phyloP scores from a whole-genome alignment of 768 basidiomycete species.

The Calocera cornea region DNA sequence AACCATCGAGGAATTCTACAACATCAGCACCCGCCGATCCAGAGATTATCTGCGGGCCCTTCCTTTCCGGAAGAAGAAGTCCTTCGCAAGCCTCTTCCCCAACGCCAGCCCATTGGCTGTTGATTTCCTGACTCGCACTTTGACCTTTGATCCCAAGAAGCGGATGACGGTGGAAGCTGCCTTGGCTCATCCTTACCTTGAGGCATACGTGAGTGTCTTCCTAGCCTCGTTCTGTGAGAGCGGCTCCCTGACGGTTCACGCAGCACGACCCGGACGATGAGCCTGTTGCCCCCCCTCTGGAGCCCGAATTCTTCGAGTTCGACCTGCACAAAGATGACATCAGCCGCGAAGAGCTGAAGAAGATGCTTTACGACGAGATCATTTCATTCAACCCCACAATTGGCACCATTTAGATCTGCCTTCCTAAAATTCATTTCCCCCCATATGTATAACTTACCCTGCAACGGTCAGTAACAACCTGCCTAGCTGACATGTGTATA shows the following conservation, averaged over 20 bases:
- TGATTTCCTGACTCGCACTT: conserved; percentile 64
- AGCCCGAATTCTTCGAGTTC: conserved; percentile 73
- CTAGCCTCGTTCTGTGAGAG: neutral
- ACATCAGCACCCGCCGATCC: conserved; percentile 65
- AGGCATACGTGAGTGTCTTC: conserved; percentile 33
- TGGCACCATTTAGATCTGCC: neutral
- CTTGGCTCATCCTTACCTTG: conserved; percentile 77
- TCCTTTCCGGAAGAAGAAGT: conserved; percentile 70
- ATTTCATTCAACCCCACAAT: conserved; percentile 5
- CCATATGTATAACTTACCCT: neutral
- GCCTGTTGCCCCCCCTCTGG: conserved; percentile 60
- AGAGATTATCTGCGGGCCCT: conserved; percentile 81
- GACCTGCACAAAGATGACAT: conserved; percentile 31
- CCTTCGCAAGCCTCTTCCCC: conserved; percentile 56
- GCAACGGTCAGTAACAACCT: neutral
- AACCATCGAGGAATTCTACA: conserved; percentile 87
- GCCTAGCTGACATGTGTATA: neutral
- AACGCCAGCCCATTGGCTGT: conserved; percentile 58
- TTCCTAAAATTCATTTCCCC: neutral
- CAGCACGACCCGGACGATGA: conserved; percentile 82
- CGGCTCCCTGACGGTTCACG: neutral
- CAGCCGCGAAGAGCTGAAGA: conserved; percentile 24
- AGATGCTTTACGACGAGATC: conserved; percentile 16
- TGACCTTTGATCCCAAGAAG: conserved; percentile 76
- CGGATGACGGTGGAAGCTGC: conserved; percentile 81